These are phyloP conservation scores for Boletellus sp. DNA, from an alignment of 768 basidiomycete species.

Conservation along the genomic window DNA sequence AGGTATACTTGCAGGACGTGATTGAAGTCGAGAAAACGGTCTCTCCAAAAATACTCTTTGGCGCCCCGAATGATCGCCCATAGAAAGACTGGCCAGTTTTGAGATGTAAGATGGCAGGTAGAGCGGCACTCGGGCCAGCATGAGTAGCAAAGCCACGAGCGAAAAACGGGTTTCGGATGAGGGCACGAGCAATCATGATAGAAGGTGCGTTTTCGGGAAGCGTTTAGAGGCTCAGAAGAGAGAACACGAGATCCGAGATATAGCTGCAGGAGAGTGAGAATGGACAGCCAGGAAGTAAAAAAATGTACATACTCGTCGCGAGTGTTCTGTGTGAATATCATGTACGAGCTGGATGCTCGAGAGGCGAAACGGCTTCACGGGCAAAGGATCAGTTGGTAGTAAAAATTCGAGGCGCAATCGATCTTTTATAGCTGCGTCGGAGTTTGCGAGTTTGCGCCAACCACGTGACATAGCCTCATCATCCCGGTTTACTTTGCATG, in stretches of 20 bases:
- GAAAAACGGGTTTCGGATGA: constrained; percentile 47
- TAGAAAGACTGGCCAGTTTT: constrained; percentile 92
- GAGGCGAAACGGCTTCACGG: not conserved
- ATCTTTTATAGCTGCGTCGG: not conserved
- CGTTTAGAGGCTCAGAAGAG: constrained; percentile 45
- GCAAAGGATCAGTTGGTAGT: not conserved
- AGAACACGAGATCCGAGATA: constrained; percentile 88
- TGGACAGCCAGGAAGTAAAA: not conserved
- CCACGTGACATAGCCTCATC: not conserved
- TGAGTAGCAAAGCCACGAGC: constrained; percentile 68
- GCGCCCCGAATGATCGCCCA: constrained; percentile 87
- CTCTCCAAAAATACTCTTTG: constrained; percentile 87
- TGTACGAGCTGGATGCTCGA: constrained; percentile 42
- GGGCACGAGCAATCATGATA: constrained; percentile 56
- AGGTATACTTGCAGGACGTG: constrained; percentile 75
- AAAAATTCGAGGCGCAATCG: not conserved
- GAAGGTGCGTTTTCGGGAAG: constrained; percentile 25
- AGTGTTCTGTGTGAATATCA: constrained; percentile 84
- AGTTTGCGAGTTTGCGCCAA: constrained; percentile 19
- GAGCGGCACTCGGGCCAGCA: constrained; percentile 40
- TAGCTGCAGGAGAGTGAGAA: constrained; percentile 51
- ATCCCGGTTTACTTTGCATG: too few species aligned
- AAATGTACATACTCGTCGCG: constrained; percentile 71
- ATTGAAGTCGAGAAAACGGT: constrained; percentile 99
- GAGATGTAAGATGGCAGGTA: constrained; percentile 86